A percentile compares a stretch with the other conserved stretches of the same genome.
phyloP scores from a whole-genome alignment of 768 basidiomycete genomes.

The Mycena olivaceomarginata region DNA sequence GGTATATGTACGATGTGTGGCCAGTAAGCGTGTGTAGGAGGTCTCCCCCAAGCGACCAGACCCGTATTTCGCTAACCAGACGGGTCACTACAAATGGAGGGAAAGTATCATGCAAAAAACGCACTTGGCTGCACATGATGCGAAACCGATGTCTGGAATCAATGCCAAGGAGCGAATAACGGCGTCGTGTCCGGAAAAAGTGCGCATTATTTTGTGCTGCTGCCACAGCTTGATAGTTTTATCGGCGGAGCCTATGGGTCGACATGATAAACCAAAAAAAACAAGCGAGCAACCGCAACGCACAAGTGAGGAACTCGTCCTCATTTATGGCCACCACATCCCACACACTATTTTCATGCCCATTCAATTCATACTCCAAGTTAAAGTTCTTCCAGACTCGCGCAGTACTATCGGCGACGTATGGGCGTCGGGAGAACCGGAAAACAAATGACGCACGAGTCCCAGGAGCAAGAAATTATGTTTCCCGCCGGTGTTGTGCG shows the following conservation, averaged over 20 bases:
- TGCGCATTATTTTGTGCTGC: conserved; percentile 82
- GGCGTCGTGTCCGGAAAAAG: conserved; percentile 91
- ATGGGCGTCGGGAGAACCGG: conserved; percentile 9
- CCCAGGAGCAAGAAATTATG: conserved; percentile 98
- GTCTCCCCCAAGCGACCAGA: conserved; percentile 94
- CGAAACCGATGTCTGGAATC: conserved; percentile 93
- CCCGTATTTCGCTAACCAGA: conserved; percentile 85
- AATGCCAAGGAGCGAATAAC: conserved; percentile 92
- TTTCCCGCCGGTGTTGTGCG: conserved; percentile 81
- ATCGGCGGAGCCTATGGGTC: conserved; percentile 88
- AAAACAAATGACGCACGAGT: conserved; percentile 76
- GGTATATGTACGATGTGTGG: conserved; percentile 98
- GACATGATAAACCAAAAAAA: background rate
- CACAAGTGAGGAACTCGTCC: conserved; percentile 89
- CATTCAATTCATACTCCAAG: conserved; percentile 83
- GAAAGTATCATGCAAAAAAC: conserved; percentile 53
- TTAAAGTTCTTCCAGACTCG: conserved; percentile 94
- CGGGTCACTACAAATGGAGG: conserved; percentile 19
- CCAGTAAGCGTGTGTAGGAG: conserved; percentile 86
- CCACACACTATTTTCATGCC: conserved; percentile 96
- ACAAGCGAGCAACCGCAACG: conserved; percentile 36
- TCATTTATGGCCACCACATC: conserved; percentile 89
- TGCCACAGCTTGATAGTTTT: conserved; percentile 95
- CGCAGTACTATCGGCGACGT: conserved; percentile 79
- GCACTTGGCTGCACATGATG: conserved; percentile 97